Evolutionary conservation across 805 yeast genomes (phyloP).

Genomic region (Dipodascopsis tothii): DNA sequence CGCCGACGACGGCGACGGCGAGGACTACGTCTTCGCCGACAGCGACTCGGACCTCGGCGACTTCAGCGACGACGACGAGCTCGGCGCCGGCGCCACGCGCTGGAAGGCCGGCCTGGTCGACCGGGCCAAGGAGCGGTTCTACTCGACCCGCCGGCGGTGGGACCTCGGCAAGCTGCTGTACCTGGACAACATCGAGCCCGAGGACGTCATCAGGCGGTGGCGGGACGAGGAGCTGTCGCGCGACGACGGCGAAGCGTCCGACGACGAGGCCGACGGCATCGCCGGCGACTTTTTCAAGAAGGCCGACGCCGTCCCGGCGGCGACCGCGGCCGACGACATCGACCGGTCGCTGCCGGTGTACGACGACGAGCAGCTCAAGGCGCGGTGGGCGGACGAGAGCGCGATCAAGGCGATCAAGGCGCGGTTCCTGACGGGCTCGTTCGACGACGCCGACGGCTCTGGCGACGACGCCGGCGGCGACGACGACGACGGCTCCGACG

Average conservation of each 20-base stretch:
- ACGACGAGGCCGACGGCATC: constrained; percentile 30
- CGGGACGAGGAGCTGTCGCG: constrained; percentile 37
- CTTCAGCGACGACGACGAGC: constrained; percentile 31
- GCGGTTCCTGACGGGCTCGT: constrained; percentile 19
- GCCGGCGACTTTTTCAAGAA: constrained; percentile 28
- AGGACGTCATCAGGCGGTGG: constrained; percentile 68
- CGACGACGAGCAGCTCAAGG: constrained; percentile 12
- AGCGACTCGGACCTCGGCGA: constrained; percentile 38
- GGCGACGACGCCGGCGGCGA: constrained; percentile 32
- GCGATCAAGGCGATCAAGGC: constrained; percentile 11
- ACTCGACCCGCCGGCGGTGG: constrained; percentile 54
- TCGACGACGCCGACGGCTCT: constrained; percentile 29
- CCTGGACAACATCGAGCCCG: constrained; percentile 67
- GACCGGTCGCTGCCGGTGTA: constrained; percentile 21
- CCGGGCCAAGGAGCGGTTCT: constrained; percentile 56
- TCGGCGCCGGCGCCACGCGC: constrained; percentile 23
- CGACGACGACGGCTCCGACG: constrained; percentile 50
- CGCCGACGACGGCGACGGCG: constrained; percentile 36
- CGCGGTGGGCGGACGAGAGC: constrained; percentile 22
- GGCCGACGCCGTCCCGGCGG: constrained; percentile 25
- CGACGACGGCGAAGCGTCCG: constrained; percentile 39
- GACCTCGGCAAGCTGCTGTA: constrained; percentile 76
- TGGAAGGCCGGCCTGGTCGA: constrained; percentile 32
- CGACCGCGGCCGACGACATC: constrained; percentile 9
- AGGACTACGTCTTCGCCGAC: constrained; percentile 42